Conservation (phyloP, 495 filamentous ascomycete species). For the Tuber umbilicatum region DNA sequence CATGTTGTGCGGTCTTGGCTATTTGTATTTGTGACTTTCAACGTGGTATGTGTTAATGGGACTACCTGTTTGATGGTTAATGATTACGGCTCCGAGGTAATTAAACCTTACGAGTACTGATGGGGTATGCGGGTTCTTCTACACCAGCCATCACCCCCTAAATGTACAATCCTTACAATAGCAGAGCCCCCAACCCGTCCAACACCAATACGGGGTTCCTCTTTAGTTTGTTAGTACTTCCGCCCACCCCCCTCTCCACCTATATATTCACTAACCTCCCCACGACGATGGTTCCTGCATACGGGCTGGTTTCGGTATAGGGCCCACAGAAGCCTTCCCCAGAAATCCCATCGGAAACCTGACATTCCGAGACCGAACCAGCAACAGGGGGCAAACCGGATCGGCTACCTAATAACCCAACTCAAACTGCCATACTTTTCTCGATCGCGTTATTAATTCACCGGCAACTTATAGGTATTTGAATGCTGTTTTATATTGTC, state of each 20-base stretch:
- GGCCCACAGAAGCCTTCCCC: constrained; percentile 47
- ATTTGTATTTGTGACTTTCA: background rate
- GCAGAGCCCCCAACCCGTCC: background rate
- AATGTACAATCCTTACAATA: background rate
- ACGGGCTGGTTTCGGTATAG: constrained; percentile 58
- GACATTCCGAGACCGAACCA: constrained; percentile 46
- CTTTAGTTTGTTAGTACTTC: constrained; percentile 12
- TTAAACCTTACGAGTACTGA: background rate
- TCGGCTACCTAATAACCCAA: constrained; percentile 57
- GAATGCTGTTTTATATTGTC: constrained; percentile 49
- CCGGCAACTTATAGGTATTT: constrained; percentile 50
- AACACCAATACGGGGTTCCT: constrained; percentile 8
- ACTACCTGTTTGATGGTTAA: constrained; percentile 12
- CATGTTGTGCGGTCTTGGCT: background rate
- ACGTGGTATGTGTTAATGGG: too few relatives aligned
- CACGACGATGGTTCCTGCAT: constrained; percentile 57
- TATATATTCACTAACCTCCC: background rate
- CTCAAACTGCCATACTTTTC: constrained; percentile 56
- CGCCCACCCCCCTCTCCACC: background rate
- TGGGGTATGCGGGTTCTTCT: constrained; percentile 1
- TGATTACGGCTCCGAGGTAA: constrained; percentile 13
- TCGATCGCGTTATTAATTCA: constrained; percentile 51
- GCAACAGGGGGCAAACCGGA: constrained; percentile 58
- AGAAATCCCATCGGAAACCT: constrained; percentile 72
- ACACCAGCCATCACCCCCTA: background rate